These are phyloP conservation scores for Phytopythium helicoides DNA, from an alignment of 352 stramenopile species.

Conservation along the genomic window DNA sequence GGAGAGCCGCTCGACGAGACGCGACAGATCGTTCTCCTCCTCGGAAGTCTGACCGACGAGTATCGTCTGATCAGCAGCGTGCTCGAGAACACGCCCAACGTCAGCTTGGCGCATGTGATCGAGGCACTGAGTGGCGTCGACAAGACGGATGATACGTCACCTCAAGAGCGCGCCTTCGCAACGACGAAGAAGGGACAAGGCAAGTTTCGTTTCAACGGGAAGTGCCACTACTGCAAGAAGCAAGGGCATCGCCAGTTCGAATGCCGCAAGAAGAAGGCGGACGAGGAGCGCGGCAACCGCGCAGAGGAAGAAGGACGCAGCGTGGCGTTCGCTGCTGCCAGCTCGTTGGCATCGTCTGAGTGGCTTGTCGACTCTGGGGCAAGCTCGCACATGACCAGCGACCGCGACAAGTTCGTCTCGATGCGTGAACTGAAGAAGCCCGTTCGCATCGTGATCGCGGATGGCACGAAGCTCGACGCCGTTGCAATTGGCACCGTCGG, in stretches of 20 bases:
- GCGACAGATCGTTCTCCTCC: constrained; percentile 20
- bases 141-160: no score
- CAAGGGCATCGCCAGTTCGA: constrained; percentile 7
- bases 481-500: no score
- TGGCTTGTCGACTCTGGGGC: constrained; percentile 15
- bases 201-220: constrained; percentile 9
- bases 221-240: constrained; percentile 17
- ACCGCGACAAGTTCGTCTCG: constrained; percentile 11
- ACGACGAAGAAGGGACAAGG: no score
- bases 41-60: constrained; percentile 19
- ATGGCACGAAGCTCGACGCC: constrained; percentile 14
- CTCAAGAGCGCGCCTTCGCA: constrained; percentile 12
- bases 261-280: constrained; percentile 7
- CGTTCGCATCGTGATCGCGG: constrained; percentile 11
- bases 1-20: constrained; percentile 16
- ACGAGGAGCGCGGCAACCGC: no score
- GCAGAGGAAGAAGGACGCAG: no score
- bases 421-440: constrained; percentile 11
- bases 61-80: constrained; percentile 10
- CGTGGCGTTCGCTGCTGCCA: no score
- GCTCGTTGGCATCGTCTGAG: not conserved
- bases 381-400: constrained; percentile 18
- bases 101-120: constrained; percentile 7
- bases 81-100: constrained; percentile 10
- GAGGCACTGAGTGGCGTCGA: constrained; percentile 6